A percentile compares a stretch with the other conserved stretches of the same genome.
Conservation (phyloP, 176 grass and related monocot genomes). For the Cocos nucifera region DNA sequence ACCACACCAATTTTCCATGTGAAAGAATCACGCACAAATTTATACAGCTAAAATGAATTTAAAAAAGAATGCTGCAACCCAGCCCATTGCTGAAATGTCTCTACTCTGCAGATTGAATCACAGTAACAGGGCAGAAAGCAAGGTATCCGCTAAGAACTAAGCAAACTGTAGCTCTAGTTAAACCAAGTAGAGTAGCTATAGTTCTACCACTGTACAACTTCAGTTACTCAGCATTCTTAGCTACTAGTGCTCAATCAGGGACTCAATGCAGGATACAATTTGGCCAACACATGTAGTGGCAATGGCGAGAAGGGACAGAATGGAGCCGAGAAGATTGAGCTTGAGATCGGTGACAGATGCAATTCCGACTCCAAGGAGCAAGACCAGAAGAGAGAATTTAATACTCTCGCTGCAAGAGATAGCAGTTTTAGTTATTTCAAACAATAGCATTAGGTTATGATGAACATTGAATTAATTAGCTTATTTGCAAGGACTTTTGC, state of each 20-base stretch:
- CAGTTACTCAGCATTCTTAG: too few relatives aligned
- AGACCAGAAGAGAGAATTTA: slow-evolving; percentile 62
- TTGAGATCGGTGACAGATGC: slow-evolving; percentile 82
- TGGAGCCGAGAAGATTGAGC: slow-evolving; percentile 74
- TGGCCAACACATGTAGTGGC: slow-evolving; percentile 74
- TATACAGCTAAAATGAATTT: not conserved
- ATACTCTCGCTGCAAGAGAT: slow-evolving; percentile 54
- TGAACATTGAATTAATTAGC: too few relatives aligned
- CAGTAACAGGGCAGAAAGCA: too few relatives aligned
- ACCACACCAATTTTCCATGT: too few relatives aligned
- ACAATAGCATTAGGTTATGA: not conserved
- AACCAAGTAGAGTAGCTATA: too few relatives aligned
- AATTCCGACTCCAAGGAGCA: slow-evolving; percentile 77
- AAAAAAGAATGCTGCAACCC: slow-evolving; percentile 58
- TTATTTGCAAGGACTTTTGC: too few relatives aligned
- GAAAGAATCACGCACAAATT: too few relatives aligned
- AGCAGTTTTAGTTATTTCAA: not conserved
- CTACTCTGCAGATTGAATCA: too few relatives aligned
- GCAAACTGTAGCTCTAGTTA: too few relatives aligned
- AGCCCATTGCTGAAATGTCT: slow-evolving; percentile 1
- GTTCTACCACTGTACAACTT: too few relatives aligned
- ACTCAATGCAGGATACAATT: slow-evolving; percentile 42
- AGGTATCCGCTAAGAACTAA: too few relatives aligned
- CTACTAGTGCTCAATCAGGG: too few relatives aligned
- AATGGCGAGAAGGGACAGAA: slow-evolving; percentile 61